These are phyloP conservation scores for Seminavis robusta DNA, from an alignment of 108 stramenopile species.

Conservation along the genomic window DNA sequence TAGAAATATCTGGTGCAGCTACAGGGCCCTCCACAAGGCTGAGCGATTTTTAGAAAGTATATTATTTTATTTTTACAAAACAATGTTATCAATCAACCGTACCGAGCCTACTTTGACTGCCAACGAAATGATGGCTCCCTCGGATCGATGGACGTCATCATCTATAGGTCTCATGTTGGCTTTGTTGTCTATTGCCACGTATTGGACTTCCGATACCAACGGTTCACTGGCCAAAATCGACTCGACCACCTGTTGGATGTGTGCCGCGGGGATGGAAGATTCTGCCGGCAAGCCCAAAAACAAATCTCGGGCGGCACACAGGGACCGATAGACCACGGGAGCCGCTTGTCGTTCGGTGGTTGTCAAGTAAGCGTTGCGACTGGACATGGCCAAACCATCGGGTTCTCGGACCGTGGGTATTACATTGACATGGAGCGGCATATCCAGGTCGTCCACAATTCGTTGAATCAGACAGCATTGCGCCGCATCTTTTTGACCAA, in stretches of 20 bases:
- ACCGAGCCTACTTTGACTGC: slow-evolving; percentile 79
- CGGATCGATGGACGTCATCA: slow-evolving; percentile 28
- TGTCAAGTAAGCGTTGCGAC: slow-evolving; percentile 93
- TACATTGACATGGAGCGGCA: slow-evolving; percentile 69
- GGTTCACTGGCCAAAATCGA: slow-evolving; percentile 59
- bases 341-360: slow-evolving; percentile 75
- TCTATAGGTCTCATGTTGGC: slow-evolving; percentile 71
- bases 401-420: slow-evolving; percentile 80
- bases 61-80: slow-evolving; percentile 32
- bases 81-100: slow-evolving; percentile 88
- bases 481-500: slow-evolving; percentile 98
- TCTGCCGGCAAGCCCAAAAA: slow-evolving; percentile 8
- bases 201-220: slow-evolving; percentile 75
- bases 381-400: slow-evolving; percentile 96
- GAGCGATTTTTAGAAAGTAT: no score
- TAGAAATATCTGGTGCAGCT: no score
- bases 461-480: slow-evolving; percentile 90
- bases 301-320: slow-evolving; percentile 59
- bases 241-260: slow-evolving; percentile 31
- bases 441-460: slow-evolving; percentile 84
- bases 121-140: slow-evolving; percentile 72
- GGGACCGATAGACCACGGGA: slow-evolving; percentile 70
- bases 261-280: slow-evolving; percentile 7
- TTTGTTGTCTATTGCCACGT: slow-evolving; percentile 73
- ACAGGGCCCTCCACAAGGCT: no score